Base-by-base conservation (phyloP, 371 early-diverging fungal genomes). In the Mortierella sp. region DNA sequence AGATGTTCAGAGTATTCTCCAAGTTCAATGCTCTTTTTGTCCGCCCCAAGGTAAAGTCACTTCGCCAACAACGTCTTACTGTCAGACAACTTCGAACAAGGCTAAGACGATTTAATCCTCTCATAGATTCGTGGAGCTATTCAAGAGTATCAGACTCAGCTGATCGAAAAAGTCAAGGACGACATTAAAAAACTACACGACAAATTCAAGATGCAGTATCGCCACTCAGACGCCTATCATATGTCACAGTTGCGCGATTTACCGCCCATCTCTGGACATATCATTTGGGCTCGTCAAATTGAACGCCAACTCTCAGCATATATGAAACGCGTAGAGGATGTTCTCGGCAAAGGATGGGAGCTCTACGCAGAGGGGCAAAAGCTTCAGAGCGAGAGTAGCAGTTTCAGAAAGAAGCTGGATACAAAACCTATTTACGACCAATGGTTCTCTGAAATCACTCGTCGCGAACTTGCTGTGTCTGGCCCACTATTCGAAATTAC, bases 21-120 rank as follows among this genome's bases (percentile, higher is more conserved):
- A 98, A 98, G 83, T 99, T 98, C 91, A 98, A 99, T 81, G 98
- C 98, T 1, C 90, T 99, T 40, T 99, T 99, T 85, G 96, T 99
- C 28, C 91, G 99, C 41, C 98, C 98, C 69, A 99, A 98, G 85
- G 88, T 86, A 85, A 24, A n/a, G 36, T 60, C 3, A 21, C 19
- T 52, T 52, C 47, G 16, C 47, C 16, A 47, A 5, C 47, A 9
- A 10, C 50, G 11, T 41, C 10, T 15, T 40, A 55, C 77, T n/a
- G 19, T 58, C 32, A 60, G 36, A 36, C 6, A 36, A 36, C 36
- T 36, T 36, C 21, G 50, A 50, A 8, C 50, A 50, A n/a, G 50
- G 40, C 55, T 24, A 38, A 24, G 15, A 45, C 13, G 33, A 36
- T 1, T 59, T 21, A 32, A 53, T n/a, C 21, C 19, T 47, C 22